Base-by-base conservation (phyloP, 2,329 filamentous ascomycete species). In the Hypomyces rosellus region DNA sequence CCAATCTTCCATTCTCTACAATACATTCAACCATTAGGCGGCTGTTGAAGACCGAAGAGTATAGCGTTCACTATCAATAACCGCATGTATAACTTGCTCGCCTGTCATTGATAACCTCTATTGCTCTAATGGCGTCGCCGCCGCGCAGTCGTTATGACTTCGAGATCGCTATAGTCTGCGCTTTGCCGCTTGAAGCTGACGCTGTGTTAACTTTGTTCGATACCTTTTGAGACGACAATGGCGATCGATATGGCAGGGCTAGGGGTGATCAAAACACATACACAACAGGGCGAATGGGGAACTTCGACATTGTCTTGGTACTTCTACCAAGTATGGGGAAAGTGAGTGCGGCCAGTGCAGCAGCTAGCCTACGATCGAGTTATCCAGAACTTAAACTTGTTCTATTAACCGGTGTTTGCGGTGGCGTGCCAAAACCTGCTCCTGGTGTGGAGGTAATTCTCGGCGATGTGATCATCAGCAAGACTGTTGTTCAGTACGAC, bases 331-430 rank as follows among this genome's bases (percentile, higher is more conserved):
- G 44, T 3, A 66, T 64, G 48, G 65, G 66, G 8, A 68, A 61
- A 20, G 52, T 34, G 11, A 61, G 25, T 18, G 61, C 67, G 0
- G 60, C 65, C 0, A 49, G 42, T 4, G 54, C 62, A 0, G 55
- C 65, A 0, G 52, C 61, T 0, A 59, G 55, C 16, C 50, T 74
- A 12, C 61, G 61, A 0, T 56, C 53, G 1, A 74, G 68, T 41
- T 74, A 66, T 37, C 45, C 51, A 0, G 50, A 51, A 2, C 50
- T 75, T 4, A 62, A 57, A 18, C 54, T 74, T 0, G 65, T 54
- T 0, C 25, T 75, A 0, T 41, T 74, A 0, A 65, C 68, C 3
- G 72, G 72, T 0, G 61, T 74, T 3, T 74, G 71, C 41, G 73
- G 70, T 0, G 71, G 66, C 9, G 59, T 68, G 5, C 69, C 70